Percentiles rank a stretch among this genome's conserved stretches.
phyloP scores from a whole-genome alignment of 2,329 filamentous ascomycete genomes.

The Fusarium ramigenum region DNA sequence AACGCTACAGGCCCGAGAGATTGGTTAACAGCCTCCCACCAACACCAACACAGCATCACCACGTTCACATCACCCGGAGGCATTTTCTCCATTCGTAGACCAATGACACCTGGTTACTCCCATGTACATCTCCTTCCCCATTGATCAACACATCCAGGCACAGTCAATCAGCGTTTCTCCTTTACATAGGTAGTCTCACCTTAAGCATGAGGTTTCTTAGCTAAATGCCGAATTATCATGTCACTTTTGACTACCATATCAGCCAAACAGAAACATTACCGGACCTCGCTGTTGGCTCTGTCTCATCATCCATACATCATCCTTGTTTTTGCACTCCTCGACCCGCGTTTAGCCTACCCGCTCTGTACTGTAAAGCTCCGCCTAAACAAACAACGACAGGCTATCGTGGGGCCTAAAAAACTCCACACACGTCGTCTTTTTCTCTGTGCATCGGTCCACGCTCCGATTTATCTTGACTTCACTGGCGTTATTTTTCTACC shows the following conservation, averaged over 20 bases:
- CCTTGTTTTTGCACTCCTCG: constrained; percentile 16
- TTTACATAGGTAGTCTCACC: not conserved
- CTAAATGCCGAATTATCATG: not conserved
- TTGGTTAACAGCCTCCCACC: constrained; percentile 1
- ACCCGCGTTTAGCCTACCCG: constrained; percentile 42
- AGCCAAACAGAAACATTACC: not conserved
- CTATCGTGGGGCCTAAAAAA: constrained; percentile 19
- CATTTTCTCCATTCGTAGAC: constrained; percentile 8
- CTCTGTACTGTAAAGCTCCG: constrained; percentile 30
- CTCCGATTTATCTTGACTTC: constrained; percentile 17
- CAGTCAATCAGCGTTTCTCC: not conserved
- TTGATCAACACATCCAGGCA: constrained; percentile 6
- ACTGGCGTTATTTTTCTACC: constrained; percentile 5
- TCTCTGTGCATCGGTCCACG: constrained; percentile 19
- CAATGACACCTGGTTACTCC: not conserved
- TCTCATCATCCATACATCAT: constrained; percentile 28
- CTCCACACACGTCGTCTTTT: constrained; percentile 7
- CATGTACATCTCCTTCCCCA: constrained; percentile 25
- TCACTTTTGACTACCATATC: not conserved
- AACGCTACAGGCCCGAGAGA: constrained; percentile 1
- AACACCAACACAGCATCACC: not conserved
- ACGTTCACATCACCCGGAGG: constrained; percentile 1
- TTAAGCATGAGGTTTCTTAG: not conserved
- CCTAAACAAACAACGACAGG: constrained; percentile 19
- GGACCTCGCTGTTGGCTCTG: not conserved